Conservation (phyloP, 345 rosid genomes). For the Noccaea caerulescens region DNA sequence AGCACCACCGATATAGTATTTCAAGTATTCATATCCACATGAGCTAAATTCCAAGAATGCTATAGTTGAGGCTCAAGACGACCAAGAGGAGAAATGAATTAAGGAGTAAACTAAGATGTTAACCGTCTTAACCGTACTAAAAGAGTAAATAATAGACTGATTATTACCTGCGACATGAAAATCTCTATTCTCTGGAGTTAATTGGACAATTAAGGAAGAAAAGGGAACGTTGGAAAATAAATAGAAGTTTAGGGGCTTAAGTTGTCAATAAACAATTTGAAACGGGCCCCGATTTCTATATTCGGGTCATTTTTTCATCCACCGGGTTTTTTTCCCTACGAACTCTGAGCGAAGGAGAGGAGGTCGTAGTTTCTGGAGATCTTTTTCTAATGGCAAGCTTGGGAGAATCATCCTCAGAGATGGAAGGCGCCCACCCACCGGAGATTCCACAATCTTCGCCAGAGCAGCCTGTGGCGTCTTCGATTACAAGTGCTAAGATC, state of each 20-base stretch:
- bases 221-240: not conserved
- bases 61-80: not conserved
- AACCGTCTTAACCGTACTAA: not conserved
- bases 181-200: not conserved
- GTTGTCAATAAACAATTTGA: not conserved
- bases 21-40: not conserved
- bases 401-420: constrained; percentile 56
- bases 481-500: constrained; percentile 31
- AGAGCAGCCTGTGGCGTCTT: constrained; percentile 17
- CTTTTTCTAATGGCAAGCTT: constrained; percentile 50
- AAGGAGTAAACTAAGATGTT: not conserved
- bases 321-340: constrained; percentile 9
- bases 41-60: not conserved
- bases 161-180: too few species aligned
- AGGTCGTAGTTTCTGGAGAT: not conserved
- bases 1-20: not conserved
- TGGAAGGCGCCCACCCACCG: constrained; percentile 24
- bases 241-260: constrained; percentile 10
- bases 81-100: not conserved
- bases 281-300: constrained; percentile 33
- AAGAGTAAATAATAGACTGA: too few species aligned
- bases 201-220: not conserved
- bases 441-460: constrained; percentile 18
- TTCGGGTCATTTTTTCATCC: constrained; percentile 31
- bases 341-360: constrained; percentile 8